phyloP scores from a whole-genome alignment of 2,329 filamentous ascomycete genomes.

The Ophiostoma populinum region DNA sequence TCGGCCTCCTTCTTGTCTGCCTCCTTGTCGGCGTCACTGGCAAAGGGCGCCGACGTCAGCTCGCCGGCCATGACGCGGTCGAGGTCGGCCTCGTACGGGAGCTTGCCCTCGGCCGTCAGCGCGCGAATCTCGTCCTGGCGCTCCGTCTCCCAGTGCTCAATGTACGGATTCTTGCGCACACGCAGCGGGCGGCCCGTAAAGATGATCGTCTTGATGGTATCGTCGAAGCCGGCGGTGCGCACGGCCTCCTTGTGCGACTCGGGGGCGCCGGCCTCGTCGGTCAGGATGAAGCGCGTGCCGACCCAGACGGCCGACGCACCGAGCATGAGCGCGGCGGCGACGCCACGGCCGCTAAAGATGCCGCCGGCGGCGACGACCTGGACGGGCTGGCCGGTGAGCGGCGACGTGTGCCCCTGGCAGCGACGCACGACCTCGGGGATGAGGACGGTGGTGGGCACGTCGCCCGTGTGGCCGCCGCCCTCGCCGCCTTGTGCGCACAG shows the following conservation, averaged over 20 bases:
- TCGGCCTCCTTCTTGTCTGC: conserved; percentile 37
- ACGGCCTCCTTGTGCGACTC: conserved; percentile 93
- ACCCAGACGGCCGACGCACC: conserved; percentile 91
- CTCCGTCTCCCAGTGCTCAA: conserved; percentile 91
- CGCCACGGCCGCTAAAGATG: conserved; percentile 78
- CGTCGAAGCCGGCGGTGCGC: conserved; percentile 76
- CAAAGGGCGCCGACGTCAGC: conserved; percentile 45
- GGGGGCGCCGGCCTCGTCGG: conserved; percentile 85
- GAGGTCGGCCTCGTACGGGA: conserved; percentile 87
- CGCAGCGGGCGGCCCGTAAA: conserved; percentile 93
- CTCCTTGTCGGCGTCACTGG: neutral
- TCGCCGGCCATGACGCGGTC: conserved; percentile 58
- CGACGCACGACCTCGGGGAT: conserved; percentile 83
- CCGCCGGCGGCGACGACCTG: conserved; percentile 89
- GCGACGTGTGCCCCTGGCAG: conserved; percentile 64
- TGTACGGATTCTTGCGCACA: conserved; percentile 87
- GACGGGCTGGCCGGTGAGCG: conserved; percentile 71
- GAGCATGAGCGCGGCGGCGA: conserved; percentile 83
- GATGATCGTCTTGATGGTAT: conserved; percentile 94
- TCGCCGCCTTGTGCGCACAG: conserved; percentile 98
- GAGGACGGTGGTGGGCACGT: conserved; percentile 79
- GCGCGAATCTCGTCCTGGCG: conserved; percentile 80
- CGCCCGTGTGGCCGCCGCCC: conserved; percentile 89
- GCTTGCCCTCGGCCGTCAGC: conserved; percentile 71
- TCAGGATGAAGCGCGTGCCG: conserved; percentile 86